phyloP scores from a whole-genome alignment of 1,139 yeast species.

The Yamadazyma atlantica region DNA sequence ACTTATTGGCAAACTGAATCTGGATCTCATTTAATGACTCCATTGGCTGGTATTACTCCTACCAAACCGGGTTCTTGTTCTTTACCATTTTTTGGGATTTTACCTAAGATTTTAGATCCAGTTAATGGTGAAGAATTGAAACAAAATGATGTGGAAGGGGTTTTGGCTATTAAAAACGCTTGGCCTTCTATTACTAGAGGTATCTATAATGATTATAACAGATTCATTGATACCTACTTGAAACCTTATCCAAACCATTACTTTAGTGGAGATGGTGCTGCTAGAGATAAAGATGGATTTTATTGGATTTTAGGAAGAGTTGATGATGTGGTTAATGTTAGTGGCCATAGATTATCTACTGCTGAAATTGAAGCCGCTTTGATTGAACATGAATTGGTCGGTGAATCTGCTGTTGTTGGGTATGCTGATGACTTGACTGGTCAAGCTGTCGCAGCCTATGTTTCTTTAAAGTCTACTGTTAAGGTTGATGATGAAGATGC shows the following conservation, averaged over 20 bases:
- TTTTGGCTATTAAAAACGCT: slow-evolving; percentile 63
- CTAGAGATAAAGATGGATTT: slow-evolving; percentile 74
- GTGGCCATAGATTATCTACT: slow-evolving; percentile 78
- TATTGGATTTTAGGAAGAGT: slow-evolving; percentile 82
- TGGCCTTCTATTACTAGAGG: slow-evolving; percentile 85
- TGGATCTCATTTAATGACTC: slow-evolving; percentile 71
- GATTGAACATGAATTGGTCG: slow-evolving; percentile 67
- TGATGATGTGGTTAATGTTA: slow-evolving; percentile 79
- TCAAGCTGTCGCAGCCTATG: slow-evolving; percentile 81
- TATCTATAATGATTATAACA: slow-evolving; percentile 66
- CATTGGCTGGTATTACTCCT: slow-evolving; percentile 71
- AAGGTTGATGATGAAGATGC: slow-evolving; percentile 47
- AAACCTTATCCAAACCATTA: slow-evolving; percentile 69
- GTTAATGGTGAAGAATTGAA: slow-evolving; percentile 64
- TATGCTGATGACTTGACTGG: slow-evolving; percentile 81
- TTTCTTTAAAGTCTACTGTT: slow-evolving; percentile 53
- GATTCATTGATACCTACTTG: slow-evolving; percentile 70
- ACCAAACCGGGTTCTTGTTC: slow-evolving; percentile 82
- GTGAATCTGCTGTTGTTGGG: slow-evolving; percentile 80
- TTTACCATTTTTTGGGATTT: slow-evolving; percentile 74
- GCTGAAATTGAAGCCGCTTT: slow-evolving; percentile 83
- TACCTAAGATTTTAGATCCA: slow-evolving; percentile 68
- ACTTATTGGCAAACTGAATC: slow-evolving; percentile 88
- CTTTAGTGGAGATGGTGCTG: slow-evolving; percentile 84
- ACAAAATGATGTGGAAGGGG: slow-evolving; percentile 71